phyloP scores from a whole-genome alignment of 2,329 filamentous ascomycete genomes.

The Grosmannia penicillata region DNA sequence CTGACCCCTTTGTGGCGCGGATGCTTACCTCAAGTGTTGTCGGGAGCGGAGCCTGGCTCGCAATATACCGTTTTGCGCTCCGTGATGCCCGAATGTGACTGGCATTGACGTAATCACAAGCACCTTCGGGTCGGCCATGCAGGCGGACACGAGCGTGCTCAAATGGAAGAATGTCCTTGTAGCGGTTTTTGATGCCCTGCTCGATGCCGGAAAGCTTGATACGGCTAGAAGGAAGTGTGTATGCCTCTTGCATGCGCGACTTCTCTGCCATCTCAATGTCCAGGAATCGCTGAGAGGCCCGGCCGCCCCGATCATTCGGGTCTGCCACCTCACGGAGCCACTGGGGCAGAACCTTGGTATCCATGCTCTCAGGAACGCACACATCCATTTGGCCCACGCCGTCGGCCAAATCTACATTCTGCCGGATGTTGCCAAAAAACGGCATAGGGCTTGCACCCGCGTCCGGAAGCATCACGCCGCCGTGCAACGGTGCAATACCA shows the following conservation, averaged over 20 bases:
- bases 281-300: constrained; percentile 70
- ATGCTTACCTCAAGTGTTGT: constrained; percentile 69
- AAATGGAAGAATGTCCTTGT: constrained; percentile 95
- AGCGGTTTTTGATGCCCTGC: constrained; percentile 87
- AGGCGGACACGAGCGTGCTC: constrained; percentile 83
- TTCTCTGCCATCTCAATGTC: constrained; percentile 75
- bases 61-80: constrained; percentile 88
- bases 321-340: constrained; percentile 65
- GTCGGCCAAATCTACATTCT: constrained; percentile 88
- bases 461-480: constrained; percentile 70
- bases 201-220: constrained; percentile 87
- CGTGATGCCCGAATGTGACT: constrained; percentile 68
- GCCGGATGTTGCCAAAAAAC: constrained; percentile 91
- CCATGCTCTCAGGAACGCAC: constrained; percentile 27
- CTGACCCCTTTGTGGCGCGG: too few species aligned
- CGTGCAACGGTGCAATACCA: constrained; percentile 61
- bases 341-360: constrained; percentile 42
- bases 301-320: constrained; percentile 57
- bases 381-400: constrained; percentile 75
- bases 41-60: constrained; percentile 84
- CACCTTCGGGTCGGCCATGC: constrained; percentile 47
- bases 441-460: constrained; percentile 60
- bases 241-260: constrained; percentile 77
- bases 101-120: constrained; percentile 91
- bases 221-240: too few species aligned